A percentile compares a stretch with the other conserved stretches of the same genome.
These are phyloP conservation scores for Arthromyces matolae DNA, from an alignment of 768 basidiomycete genomes.

Conservation along the genomic window DNA sequence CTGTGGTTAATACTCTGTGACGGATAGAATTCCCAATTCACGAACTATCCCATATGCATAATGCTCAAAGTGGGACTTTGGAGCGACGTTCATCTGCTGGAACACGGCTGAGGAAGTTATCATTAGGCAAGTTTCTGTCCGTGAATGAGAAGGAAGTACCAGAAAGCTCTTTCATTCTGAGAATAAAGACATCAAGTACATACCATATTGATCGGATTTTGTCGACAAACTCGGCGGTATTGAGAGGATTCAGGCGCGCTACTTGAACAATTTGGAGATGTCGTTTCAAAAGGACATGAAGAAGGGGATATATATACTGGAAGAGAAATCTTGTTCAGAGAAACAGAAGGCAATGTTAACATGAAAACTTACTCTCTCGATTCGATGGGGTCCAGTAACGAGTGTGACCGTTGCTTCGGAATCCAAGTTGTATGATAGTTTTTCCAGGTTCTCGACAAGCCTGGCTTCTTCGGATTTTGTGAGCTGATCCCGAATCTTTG, in stretches of 20 bases:
- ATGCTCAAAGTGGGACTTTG: not conserved
- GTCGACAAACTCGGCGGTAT: not conserved
- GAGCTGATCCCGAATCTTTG: not conserved
- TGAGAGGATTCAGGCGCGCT: not conserved
- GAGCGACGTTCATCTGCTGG: slow-evolving; percentile 1
- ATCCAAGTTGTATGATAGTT: not conserved
- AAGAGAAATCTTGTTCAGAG: not conserved
- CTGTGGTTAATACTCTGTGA: too few relatives aligned
- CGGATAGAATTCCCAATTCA: too few relatives aligned
- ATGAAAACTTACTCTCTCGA: not conserved
- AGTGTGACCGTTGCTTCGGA: not conserved
- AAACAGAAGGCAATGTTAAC: not conserved
- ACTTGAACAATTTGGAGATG: not conserved
- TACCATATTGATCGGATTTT: not conserved
- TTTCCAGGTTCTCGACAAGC: not conserved
- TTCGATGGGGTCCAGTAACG: not conserved
- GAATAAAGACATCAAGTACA: not conserved
- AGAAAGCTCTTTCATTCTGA: not conserved
- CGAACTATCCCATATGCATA: slow-evolving; percentile 4
- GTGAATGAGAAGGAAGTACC: not conserved
- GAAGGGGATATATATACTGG: slow-evolving; percentile 1
- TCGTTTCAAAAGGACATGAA: not conserved
- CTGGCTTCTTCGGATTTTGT: not conserved
- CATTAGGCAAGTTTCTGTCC: too few relatives aligned
- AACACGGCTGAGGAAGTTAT: not conserved